A percentile compares a stretch with the other conserved stretches of the same genome.
These are phyloP conservation scores for Pisolithus albus DNA, from an alignment of 768 basidiomycete species.

Conservation along the genomic window DNA sequence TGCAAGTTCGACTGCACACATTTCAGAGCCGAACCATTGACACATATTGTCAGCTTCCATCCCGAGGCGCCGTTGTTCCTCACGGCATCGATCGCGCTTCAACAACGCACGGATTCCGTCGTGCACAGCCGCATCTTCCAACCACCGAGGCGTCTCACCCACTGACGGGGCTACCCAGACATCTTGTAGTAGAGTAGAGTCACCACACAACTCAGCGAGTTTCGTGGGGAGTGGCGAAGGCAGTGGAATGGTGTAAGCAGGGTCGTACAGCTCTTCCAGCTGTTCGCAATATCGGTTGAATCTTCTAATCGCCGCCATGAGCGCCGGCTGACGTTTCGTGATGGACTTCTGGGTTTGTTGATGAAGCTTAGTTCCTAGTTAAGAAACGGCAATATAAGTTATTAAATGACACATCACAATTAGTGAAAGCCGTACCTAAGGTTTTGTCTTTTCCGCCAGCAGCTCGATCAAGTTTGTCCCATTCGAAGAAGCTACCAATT, in stretches of 20 bases:
- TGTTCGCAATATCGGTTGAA: no score
- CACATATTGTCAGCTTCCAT: constrained; percentile 30
- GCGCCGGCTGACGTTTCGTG: constrained; percentile 20
- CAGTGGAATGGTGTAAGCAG: constrained; percentile 24
- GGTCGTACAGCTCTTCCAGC: not conserved
- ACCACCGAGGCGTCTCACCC: constrained; percentile 22
- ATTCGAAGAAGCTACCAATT: constrained; percentile 31
- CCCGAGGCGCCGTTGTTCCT: constrained; percentile 22
- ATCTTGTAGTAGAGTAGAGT: constrained; percentile 29
- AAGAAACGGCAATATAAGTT: no score
- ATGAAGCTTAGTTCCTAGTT: constrained; percentile 25
- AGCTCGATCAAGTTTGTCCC: constrained; percentile 32
- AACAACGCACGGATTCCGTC: constrained; percentile 27
- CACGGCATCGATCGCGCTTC: constrained; percentile 21
- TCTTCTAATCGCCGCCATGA: not conserved
- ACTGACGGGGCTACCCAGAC: constrained; percentile 26
- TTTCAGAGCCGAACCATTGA: constrained; percentile 28
- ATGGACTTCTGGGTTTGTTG: constrained; percentile 25
- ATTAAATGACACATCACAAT: no score
- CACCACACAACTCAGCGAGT: constrained; percentile 11
- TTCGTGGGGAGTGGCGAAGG: constrained; percentile 28
- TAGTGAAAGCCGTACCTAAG: not conserved
- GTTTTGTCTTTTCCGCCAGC: constrained; percentile 21
- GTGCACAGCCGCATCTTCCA: constrained; percentile 25
- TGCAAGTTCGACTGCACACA: constrained; percentile 13